phyloP scores from a whole-genome alignment of 768 basidiomycete genomes.

The Pilatotrama ljubarskyi region DNA sequence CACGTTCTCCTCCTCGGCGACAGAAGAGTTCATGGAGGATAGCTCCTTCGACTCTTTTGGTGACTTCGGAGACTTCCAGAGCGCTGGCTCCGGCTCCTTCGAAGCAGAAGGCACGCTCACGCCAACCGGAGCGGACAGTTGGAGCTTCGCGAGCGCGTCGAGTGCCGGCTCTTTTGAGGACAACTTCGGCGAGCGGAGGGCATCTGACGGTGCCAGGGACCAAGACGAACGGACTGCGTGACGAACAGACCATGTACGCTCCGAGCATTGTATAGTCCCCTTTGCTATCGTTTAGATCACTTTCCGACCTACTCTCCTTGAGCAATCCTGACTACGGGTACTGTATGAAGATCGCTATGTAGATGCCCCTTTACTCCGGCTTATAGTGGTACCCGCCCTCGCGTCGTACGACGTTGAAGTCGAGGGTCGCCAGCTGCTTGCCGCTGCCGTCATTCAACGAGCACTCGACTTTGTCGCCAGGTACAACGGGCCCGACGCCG shows the following conservation, averaged over 20 bases:
- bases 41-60: conserved; percentile 62
- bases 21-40: conserved; percentile 61
- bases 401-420: conserved; percentile 66
- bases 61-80: conserved; percentile 80
- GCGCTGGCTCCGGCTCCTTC: conserved; percentile 40
- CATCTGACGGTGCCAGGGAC: conserved; percentile 19
- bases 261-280: conserved; percentile 5
- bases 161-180: conserved; percentile 29
- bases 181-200: conserved; percentile 18
- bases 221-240: conserved; percentile 31
- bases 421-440: conserved; percentile 58
- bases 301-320: neutral
- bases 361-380: conserved; percentile 11
- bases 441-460: conserved; percentile 56
- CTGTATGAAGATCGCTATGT: conserved; percentile 9
- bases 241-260: conserved; percentile 7
- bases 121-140: conserved; percentile 30
- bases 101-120: conserved; percentile 27
- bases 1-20: conserved; percentile 47
- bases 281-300: conserved; percentile 15
- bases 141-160: conserved; percentile 34
- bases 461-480: conserved; percentile 82
- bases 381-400: conserved; percentile 67
- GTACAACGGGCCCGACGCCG: conserved; percentile 77
- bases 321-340: conserved; percentile 5